A percentile compares a stretch with the other conserved stretches of the same genome.
Evolutionary conservation across 768 basidiomycete species (phyloP).

Genomic region (Lenzites betulinus): DNA sequence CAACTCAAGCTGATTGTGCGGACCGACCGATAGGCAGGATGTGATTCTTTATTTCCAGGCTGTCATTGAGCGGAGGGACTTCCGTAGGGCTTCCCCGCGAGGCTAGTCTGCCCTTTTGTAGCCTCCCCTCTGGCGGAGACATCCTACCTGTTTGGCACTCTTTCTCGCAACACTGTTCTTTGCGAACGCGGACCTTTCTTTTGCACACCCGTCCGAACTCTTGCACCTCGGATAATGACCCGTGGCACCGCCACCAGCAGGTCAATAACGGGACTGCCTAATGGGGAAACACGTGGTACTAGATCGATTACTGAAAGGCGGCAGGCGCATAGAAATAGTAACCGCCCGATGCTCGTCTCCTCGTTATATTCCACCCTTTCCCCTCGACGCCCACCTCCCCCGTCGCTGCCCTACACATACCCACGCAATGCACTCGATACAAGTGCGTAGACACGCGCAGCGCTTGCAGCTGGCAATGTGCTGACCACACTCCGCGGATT

Average conservation of each 20-base stretch:
- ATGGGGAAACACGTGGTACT: conserved; percentile 9
- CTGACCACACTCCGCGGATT: conserved; percentile 1
- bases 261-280: conserved; percentile 7
- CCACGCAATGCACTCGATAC: conserved; percentile 49
- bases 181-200: neutral
- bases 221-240: neutral
- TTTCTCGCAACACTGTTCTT: neutral
- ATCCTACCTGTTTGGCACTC: neutral
- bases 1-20: neutral
- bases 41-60: neutral
- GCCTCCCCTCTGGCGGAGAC: neutral
- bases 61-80: neutral
- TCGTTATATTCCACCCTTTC: neutral
- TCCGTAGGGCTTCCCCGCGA: neutral
- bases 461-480: neutral
- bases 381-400: conserved; percentile 4
- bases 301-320: conserved; percentile 14
- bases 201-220: neutral
- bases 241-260: conserved; percentile 7
- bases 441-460: conserved; percentile 32
- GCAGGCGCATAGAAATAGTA: conserved; percentile 12
- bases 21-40: neutral
- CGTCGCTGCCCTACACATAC: conserved; percentile 4
- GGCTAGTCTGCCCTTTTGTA: neutral
- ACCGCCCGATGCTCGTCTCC: conserved; percentile 6